phyloP scores from a whole-genome alignment of 2,329 filamentous ascomycete species.

The Grosmannia penicillata region DNA sequence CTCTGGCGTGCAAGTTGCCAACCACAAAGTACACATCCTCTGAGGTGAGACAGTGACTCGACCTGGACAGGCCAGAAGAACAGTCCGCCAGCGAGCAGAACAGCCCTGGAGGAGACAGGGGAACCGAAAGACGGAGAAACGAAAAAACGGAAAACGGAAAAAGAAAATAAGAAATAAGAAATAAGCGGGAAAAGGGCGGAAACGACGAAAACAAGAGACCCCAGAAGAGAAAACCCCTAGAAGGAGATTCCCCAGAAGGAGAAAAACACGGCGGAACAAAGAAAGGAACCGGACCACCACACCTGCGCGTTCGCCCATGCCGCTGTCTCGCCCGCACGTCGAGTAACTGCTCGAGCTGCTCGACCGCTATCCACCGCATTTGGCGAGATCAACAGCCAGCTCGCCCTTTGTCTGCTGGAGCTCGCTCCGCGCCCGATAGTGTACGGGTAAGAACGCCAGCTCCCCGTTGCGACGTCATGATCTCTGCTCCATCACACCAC shows the following conservation, averaged over 20 bases:
- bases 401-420: not conserved
- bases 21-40: conserved; percentile 2
- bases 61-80: conserved; percentile 1
- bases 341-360: conserved; percentile 1
- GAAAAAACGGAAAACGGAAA: not conserved
- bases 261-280: too few species aligned
- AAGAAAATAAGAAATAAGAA: not conserved
- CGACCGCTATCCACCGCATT: not conserved
- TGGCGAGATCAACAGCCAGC: not conserved
- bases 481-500: not conserved
- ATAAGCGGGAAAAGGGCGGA: not conserved
- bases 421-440: not conserved
- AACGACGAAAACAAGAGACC: too few species aligned
- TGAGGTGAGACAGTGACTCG: conserved; percentile 4
- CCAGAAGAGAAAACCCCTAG: too few species aligned
- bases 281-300: not conserved
- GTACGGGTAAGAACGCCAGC: not conserved
- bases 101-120: not conserved
- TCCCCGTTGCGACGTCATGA: not conserved
- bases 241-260: too few species aligned
- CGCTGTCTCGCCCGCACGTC: not conserved
- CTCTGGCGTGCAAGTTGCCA: not conserved
- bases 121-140: not conserved
- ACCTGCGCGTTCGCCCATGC: not conserved
- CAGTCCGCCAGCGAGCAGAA: not conserved